phyloP scores from a whole-genome alignment of 768 basidiomycete species.

The Sporobolomyces phaffii region DNA sequence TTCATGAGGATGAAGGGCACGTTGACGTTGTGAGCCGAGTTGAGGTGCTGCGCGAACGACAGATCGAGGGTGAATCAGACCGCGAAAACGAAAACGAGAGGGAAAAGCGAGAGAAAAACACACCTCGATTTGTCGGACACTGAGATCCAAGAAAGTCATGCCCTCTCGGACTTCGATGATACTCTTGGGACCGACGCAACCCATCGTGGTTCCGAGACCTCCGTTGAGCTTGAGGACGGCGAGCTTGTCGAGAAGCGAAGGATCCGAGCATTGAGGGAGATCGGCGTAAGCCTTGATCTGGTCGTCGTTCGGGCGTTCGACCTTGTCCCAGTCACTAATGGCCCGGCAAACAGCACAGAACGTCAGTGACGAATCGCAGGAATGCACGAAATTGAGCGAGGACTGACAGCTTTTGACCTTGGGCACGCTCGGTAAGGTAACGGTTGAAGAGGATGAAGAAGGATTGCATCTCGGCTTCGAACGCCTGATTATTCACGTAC shows the following conservation, averaged over 20 bases:
- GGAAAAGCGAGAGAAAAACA: constrained; percentile 15
- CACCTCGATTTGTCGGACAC: constrained; percentile 83
- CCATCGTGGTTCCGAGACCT: constrained; percentile 47
- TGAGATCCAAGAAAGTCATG: constrained; percentile 95
- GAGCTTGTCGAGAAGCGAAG: constrained; percentile 75
- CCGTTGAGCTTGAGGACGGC: constrained; percentile 94
- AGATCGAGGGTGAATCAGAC: neutral
- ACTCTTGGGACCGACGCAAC: constrained; percentile 66
- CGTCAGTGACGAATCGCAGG: neutral
- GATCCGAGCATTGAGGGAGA: constrained; percentile 58
- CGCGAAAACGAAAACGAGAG: neutral
- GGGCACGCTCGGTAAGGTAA: constrained; percentile 81
- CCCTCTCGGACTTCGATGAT: constrained; percentile 94
- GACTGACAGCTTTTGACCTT: constrained; percentile 74
- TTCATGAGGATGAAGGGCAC: constrained; percentile 98
- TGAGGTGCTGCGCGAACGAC: constrained; percentile 59
- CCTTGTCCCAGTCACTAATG: constrained; percentile 75
- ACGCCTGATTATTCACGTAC: constrained; percentile 54
- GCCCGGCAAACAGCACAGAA: neutral
- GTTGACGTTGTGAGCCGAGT: constrained; percentile 73
- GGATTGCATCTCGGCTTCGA: constrained; percentile 91
- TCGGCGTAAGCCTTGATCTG: constrained; percentile 77
- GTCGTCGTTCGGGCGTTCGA: constrained; percentile 77
- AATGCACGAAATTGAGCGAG: neutral
- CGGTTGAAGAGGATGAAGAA: constrained; percentile 96